These are phyloP conservation scores for Aaosphaeria pasadenensis DNA, from an alignment of 2,329 filamentous ascomycete species.

Conservation along the genomic window DNA sequence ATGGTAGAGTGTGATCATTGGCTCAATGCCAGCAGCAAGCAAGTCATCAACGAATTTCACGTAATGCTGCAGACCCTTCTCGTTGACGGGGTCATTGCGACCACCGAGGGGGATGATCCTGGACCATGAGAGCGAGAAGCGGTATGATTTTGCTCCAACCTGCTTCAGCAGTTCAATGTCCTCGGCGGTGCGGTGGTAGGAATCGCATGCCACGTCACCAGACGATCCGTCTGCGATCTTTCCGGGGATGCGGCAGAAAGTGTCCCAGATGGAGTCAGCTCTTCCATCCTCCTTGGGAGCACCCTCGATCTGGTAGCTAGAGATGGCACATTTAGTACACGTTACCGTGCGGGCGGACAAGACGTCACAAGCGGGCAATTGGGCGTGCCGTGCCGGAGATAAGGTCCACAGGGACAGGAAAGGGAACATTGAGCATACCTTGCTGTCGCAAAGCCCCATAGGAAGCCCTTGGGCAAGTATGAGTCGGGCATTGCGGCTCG, in stretches of 20 bases:
- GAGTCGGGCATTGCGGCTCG: conserved; percentile 31
- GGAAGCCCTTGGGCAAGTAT: conserved; percentile 37
- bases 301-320: conserved; percentile 85
- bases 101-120: conserved; percentile 84
- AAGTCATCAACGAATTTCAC: conserved; percentile 75
- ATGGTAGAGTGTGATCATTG: conserved; percentile 81
- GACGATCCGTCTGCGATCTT: conserved; percentile 78
- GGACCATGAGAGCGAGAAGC: conserved; percentile 81
- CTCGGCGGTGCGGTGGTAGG: conserved; percentile 74
- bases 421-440: conserved; percentile 28
- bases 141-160: conserved; percentile 71
- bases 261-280: conserved; percentile 83
- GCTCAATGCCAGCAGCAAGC: conserved; percentile 70
- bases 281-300: conserved; percentile 71
- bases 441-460: conserved; percentile 43
- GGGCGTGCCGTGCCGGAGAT: too few relatives aligned
- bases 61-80: conserved; percentile 75
- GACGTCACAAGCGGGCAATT: too few relatives aligned
- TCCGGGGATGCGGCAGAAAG: conserved; percentile 75
- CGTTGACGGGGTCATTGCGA: conserved; percentile 76
- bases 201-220: conserved; percentile 79
- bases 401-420: too few relatives aligned
- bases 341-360: too few relatives aligned
- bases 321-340: conserved; percentile 16
- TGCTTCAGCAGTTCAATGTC: conserved; percentile 76